Base-by-base conservation (phyloP, 176 grass and related monocot genomes). In the Zea luxurians region DNA sequence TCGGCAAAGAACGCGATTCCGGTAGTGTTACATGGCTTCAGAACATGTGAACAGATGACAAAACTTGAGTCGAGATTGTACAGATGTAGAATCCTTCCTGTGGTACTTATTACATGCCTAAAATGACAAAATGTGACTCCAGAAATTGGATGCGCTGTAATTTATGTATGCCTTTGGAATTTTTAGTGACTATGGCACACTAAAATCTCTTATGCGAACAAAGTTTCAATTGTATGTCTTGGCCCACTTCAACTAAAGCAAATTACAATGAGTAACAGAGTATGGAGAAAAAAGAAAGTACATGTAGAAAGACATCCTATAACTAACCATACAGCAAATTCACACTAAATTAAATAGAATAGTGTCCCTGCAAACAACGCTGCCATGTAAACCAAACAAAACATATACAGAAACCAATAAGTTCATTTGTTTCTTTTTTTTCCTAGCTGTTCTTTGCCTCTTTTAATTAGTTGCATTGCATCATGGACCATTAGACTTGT, bases 391-490 rank as follows among this genome's bases (percentile, higher is more conserved):
- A 68, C 67, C 40, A 44, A 35, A 21, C 17, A 15, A 46, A 61
- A 78, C 59, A 43, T 34, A 8, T 52, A 37, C 27, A 77, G 42
- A 62, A 77, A 78, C 37, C 48, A 37, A 77, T 55, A 83, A 58
- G 18, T 49, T 16, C 16, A 69, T 76, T 83, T 83, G 2, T 64
- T 68, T 48, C 47, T 61, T 68, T 57, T 54, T 13, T 48, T 37
- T 58, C 42, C 63, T 27, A 60, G 34, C 48, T 60, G 48, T 6
- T 40, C 48, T 42, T n/a, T 2, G 4, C 0, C 43, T 48, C 8
- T 47, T 69, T 68, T 45, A 46, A 68, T 12, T 68, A 42, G 42
- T 46, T 68, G n/a, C n/a, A 27, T 46, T 46, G n/a, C 41, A 46
- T 6, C 61, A 64, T 37, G 61, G 42, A 44, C 4, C n/a, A 68